Evolutionary conservation across 352 stramenopile species (phyloP), one percentile per base, ranked within the genome.

Genomic region (Phytophthora foliorum): DNA sequence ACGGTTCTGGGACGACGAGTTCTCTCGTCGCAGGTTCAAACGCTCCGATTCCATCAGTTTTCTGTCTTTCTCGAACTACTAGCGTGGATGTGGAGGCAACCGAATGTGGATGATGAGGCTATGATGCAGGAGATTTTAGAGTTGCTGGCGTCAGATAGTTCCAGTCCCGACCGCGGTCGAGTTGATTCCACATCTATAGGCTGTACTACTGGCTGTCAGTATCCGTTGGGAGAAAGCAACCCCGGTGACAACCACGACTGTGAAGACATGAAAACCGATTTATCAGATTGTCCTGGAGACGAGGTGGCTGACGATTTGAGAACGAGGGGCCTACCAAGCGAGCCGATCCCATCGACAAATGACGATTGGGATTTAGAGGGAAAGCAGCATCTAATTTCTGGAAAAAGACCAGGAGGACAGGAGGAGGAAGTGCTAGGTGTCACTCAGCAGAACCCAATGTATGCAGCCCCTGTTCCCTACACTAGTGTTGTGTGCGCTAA

Each of bases 121-220:
- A 76, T 79, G 71, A 76, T 79, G 71, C 38, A 66, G 29, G 71
- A 79, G 45, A 51, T 79, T 39, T 45, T 79, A 27, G 61, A 75
- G 41, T 55, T 79, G 6, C 31, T 79, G 46, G 67, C 48, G 4
- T 31, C 36, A 1, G 62, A 68, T 32, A 62, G 58, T 32, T 67
- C 46, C 32, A 60, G 29, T 34, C 29, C 29, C 9, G 29, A 34
- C 29, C 29, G 13, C 29, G 29, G 4, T 34, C 6, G 29, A 34
- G 29, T 34, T 34, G 29, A 34, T 34, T 34, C 29, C 13, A 34
- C 29, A 11, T 34, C 29, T 34, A 11, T 8, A 8, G 29, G 8
- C 29, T 13, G 29, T 8, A 34, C 29, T 34, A 34, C 0, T 55
- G 2, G 2, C 34, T 9, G 58, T 54, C 29, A 67, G 6, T 38